Evolutionary conservation across 2,329 filamentous ascomycete genomes (phyloP), one percentile per base, ranked within the genome.

Genomic region (Colletotrichum euphorbiae): DNA sequence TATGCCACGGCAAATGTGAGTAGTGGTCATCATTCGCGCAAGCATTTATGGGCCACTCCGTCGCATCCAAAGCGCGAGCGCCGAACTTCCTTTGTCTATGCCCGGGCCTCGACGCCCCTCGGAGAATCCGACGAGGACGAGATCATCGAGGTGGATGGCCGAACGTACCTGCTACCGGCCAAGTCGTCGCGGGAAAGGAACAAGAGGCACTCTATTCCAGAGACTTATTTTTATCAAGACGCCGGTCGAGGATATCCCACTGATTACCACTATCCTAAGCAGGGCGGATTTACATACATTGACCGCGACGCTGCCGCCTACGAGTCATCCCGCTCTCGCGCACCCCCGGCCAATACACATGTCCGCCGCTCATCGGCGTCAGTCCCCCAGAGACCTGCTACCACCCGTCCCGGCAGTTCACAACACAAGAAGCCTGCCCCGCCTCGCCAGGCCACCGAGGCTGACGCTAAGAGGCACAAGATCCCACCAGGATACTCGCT

Each of bases 401-500:
- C 86, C 36, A 82, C 82, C 12, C 83, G 84, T 6, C 86, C 86
- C 1, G 71, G 78, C 24, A 80, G 77, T 72, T 78, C 79, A 2
- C 77, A 80, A 55, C 75, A 78, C 70, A 80, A 81, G 76, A 82
- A 81, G 73, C 73, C 77, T 7, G 71, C 78, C 9, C 77, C 79
- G 62, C 81, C 83, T 74, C 64, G 64, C 12, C 40, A 42, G 52
- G 88, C 88, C 6, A 90, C 87, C 33, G 86, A 89, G 70, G 81
- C 80, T 12, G 88, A 91, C 76, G 87, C 88, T 40, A 83, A 82
- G 75, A 83, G 80, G 77, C 91, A 93, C 75, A 87, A 89, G 69
- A 98, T 99, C 65, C 94, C 96, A 2, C 80, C 89, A 1, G 95
- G 96, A 70, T 99, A 97, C 83, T 97, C 93, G 28, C 89, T 95